Conservation (phyloP, 2,329 filamentous ascomycete species). For the Trichoderma sp. region DNA sequence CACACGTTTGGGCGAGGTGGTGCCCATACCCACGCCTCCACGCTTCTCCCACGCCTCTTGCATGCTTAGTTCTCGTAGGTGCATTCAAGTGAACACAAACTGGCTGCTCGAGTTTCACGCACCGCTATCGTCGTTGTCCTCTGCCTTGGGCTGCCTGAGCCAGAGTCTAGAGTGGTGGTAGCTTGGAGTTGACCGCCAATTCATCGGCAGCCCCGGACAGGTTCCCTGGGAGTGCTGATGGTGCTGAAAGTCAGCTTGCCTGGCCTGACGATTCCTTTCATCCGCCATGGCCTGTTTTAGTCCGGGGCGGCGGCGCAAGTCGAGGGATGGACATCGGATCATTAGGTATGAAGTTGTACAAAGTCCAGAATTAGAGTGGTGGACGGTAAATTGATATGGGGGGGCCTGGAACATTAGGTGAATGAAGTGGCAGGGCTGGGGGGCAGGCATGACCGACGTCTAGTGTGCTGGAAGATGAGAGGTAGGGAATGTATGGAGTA, state of each 20-base stretch:
- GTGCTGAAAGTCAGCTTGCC: slow-evolving; percentile 10
- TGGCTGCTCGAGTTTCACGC: background rate
- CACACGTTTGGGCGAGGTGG: background rate
- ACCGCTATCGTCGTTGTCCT: background rate
- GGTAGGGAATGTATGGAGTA: background rate
- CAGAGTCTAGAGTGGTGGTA: background rate
- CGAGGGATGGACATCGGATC: background rate
- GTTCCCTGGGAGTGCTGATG: slow-evolving; percentile 9
- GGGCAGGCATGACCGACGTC: background rate
- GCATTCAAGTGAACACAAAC: background rate
- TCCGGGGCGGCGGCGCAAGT: background rate
- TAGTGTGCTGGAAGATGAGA: background rate
- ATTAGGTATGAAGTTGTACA: background rate
- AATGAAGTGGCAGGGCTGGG: background rate
- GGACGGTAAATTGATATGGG: background rate
- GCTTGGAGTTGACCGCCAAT: slow-evolving; percentile 47
- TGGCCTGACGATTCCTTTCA: background rate
- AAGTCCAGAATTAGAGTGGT: background rate
- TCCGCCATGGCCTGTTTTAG: slow-evolving; percentile 1
- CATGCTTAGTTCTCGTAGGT: background rate
- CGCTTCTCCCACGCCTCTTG: background rate
- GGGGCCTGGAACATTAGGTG: background rate
- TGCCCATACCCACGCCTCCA: background rate
- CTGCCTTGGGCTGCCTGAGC: background rate
- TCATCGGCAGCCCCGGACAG: slow-evolving; percentile 33